Evolutionary conservation across 768 basidiomycete species (phyloP), one percentile per base, ranked within the genome.

Genomic region (Rhizopogon salebrosus): DNA sequence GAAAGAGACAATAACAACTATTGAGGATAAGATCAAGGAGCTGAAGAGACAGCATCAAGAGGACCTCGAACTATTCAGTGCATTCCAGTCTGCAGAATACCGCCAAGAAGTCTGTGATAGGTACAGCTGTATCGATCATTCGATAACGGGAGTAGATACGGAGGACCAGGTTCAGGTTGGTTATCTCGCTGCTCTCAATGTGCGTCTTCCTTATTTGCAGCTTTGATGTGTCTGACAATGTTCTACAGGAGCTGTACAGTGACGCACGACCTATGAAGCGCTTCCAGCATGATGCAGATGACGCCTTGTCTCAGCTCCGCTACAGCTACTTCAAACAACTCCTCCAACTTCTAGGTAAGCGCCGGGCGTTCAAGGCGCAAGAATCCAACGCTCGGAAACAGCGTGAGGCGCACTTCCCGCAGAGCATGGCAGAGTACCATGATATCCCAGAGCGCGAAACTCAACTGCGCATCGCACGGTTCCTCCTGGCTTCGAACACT

Each of bases 401-500:
- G 16, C 68, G 64, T n/a, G 70, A 72, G 49, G 60, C 65, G 4
- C 62, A 60, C 46, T 75, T 75, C 39, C 73, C 73, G 2, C 54
- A 50, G 37, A 63, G 54, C 24, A 42, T 61, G 29, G 54, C 51
- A 2, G 67, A 68, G 31, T 75, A 66, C 54, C 54, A 62, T 10
- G 49, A 57, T 3, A 68, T 72, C 48, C 54, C 55, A 2, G 67
- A 63, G 6, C 72, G 72, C 18, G 79, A 81, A 23, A 62, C 71
- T 0, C 73, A 79, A 64, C 60, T 78, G n/a, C 75, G 82, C 2
- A 69, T 75, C 8, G 81, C 80, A 20, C 68, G 69, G 43, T 83
- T 80, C 58, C 64, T 85, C 27, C 41, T 52, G 22, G 34, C 54
- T 5, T 51, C 64, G 29, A 45, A 50, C 8, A 23, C 45, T 6